Percentiles rank a stretch among this genome's conserved stretches.
phyloP scores from a whole-genome alignment of 129 eudicot genomes.

The Saussurea involucrata region DNA sequence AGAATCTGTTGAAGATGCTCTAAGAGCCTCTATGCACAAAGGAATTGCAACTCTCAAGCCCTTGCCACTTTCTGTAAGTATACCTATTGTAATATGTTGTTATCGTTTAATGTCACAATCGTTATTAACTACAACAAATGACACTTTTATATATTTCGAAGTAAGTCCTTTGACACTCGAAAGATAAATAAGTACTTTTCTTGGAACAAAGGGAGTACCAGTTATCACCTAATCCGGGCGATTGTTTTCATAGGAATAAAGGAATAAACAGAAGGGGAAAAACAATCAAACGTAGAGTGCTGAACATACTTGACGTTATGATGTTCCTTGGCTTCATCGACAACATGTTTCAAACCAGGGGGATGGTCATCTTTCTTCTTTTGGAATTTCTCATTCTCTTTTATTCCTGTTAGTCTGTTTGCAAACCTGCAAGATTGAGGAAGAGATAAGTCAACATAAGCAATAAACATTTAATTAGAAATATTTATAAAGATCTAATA shows the following conservation, averaged over 20 bases:
- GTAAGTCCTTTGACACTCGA: too few species aligned
- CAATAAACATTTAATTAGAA: neutral
- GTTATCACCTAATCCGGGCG: neutral
- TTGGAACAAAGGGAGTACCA: neutral
- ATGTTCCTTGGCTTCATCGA: slow-evolving; percentile 67
- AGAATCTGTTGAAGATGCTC: too few species aligned
- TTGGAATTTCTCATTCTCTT: slow-evolving; percentile 82
- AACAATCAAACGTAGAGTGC: neutral
- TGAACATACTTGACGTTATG: slow-evolving; percentile 75
- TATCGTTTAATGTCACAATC: too few species aligned
- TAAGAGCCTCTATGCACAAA: too few species aligned
- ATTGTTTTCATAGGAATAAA: neutral
- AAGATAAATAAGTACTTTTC: too few species aligned
- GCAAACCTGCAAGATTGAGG: slow-evolving; percentile 64
- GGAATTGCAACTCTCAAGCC: too few species aligned
- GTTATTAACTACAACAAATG: too few species aligned
- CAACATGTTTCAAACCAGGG: slow-evolving; percentile 68
- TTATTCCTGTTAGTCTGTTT: slow-evolving; percentile 75
- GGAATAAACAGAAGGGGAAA: neutral
- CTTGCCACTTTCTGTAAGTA: too few species aligned
- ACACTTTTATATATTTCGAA: too few species aligned
- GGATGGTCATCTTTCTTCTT: slow-evolving; percentile 51
- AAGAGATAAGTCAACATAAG: neutral
- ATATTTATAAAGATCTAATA: neutral
- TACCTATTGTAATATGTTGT: neutral